Base-by-base conservation (phyloP, 768 basidiomycete genomes). In the Steccherinum ochraceum region DNA sequence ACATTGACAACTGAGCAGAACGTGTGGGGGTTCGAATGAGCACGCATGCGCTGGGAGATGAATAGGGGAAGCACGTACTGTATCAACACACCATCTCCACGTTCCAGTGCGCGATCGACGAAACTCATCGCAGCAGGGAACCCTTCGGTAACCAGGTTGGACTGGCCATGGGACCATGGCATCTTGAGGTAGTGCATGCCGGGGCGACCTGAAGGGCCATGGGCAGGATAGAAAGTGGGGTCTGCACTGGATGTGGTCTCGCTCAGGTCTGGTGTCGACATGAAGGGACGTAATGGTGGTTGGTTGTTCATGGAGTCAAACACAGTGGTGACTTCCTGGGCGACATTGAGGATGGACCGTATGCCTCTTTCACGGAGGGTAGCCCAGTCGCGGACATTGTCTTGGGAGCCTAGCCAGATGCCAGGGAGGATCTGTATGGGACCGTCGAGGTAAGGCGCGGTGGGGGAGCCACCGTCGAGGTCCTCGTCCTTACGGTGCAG, bases 91-190 rank as follows among this genome's bases (percentile, higher is more conserved):
- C 88, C 86, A 54, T 89, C 88, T 49, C 82, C 82, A 57, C 86
- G 83, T 49, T 77, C 73, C 49, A 91, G 67, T 44, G 88, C 84
- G 26, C 80, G 78, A 64, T 93, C 92, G 51, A 86, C 78, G 55
- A 93, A 94, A 18, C 77, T 67, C 81, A 93, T 90, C 4, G 86
- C 93, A 5, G 73, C 76, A 46, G 81, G 80, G 67, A 93, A 92
- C 45, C 90, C 91, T 39, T 79, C 69, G 2, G 80, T 68, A 57
- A 92, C 89, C 35, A 95, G 80, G 64, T 95, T 86, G 50, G 86
- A 77, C 68, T 94, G 89, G n/a, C 93, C 93, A 63, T 95, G 93
- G 20, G 90, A 93, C 93, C 93, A 95, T 47, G 78, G 77, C 23
- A 94, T 79, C 66, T 91, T 92, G 68, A 92, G 84, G 64, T 94